A percentile compares a stretch with the other conserved stretches of the same genome.
Conservation (phyloP, 352 stramenopile species). For the Globisporangium alternatum region DNA sequence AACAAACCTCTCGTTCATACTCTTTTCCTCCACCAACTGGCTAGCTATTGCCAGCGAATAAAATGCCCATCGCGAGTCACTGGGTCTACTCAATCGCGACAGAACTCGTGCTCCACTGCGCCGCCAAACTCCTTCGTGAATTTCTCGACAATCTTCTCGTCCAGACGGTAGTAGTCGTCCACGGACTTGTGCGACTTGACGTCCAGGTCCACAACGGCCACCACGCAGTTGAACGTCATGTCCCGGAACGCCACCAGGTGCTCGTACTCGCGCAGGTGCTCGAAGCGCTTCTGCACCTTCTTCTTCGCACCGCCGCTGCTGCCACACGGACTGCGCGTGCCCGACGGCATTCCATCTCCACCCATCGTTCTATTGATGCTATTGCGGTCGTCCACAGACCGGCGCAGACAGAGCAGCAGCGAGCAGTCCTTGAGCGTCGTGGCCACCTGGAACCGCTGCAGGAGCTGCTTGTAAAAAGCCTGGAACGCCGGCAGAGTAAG, state of each 20-base stretch:
- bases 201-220: constrained; percentile 84
- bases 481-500: constrained; percentile 42
- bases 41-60: not conserved
- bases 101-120: constrained; percentile 29
- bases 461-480: constrained; percentile 52
- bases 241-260: constrained; percentile 58
- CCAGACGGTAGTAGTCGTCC: constrained; percentile 74
- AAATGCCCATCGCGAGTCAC: not conserved
- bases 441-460: constrained; percentile 77
- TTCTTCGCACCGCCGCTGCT: constrained; percentile 16
- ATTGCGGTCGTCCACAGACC: constrained; percentile 30
- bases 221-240: constrained; percentile 72
- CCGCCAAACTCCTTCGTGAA: constrained; percentile 45
- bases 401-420: constrained; percentile 66
- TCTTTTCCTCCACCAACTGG: not conserved
- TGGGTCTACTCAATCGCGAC: constrained; percentile 31
- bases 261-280: constrained; percentile 69
- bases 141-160: constrained; percentile 75
- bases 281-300: constrained; percentile 32
- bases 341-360: not conserved
- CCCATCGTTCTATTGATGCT: not conserved
- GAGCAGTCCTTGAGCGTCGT: constrained; percentile 87
- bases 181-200: constrained; percentile 88
- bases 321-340: constrained; percentile 11
- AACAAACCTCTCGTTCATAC: not conserved